Evolutionary conservation across 2,329 filamentous ascomycete species (phyloP), one percentile per base, ranked within the genome.

Genomic region (Pseudogymnoascus sp.): DNA sequence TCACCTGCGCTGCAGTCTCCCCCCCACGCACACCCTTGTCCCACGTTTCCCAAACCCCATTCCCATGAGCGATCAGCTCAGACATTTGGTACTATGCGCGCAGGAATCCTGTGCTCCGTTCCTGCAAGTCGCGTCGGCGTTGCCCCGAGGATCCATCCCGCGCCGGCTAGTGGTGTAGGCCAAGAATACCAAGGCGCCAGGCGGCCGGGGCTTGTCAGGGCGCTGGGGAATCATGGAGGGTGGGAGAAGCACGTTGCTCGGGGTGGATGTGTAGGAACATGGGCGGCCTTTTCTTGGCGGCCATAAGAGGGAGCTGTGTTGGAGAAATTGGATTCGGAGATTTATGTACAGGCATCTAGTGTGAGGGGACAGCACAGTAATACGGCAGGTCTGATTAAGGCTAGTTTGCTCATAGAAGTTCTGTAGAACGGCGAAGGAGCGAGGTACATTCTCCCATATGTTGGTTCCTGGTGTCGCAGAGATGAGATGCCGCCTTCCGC

Each of bases 281-380:
- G 19, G 21, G 21, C 42, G 21, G 42, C 21, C 7, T 11, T n/a
- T 21, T 50, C 44, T 50, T 50, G 44, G 24, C 44, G 44, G 44
- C 44, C 44, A 50, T 50, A 50, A 50, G 44, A 50, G 44, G 44
- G 44, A 50, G 44, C 21, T 50, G 24, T 47, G 42, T 47, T 47
- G 42, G 42, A 14, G 21, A 26, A n/a, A 26, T 26, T 47, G 42
- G 4, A 26, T n/a, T 47, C 42, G 42, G 42, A 26, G 21, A 47
- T 47, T 47, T 47, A 14, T 26, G 38, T 38, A n/a, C 35, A 38
- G 6, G 35, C 37, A 38, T 16, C 37, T 38, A 16, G 44, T 8
- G 13, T 50, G 16, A 13, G 44, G 26, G 10, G 29, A 50, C 6
- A n/a, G 44, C 26, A 21, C 21, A 24, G 14, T 24, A 47, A 29